Conservation (phyloP, 129 eudicot genomes). For the Flaveria bidentis region DNA sequence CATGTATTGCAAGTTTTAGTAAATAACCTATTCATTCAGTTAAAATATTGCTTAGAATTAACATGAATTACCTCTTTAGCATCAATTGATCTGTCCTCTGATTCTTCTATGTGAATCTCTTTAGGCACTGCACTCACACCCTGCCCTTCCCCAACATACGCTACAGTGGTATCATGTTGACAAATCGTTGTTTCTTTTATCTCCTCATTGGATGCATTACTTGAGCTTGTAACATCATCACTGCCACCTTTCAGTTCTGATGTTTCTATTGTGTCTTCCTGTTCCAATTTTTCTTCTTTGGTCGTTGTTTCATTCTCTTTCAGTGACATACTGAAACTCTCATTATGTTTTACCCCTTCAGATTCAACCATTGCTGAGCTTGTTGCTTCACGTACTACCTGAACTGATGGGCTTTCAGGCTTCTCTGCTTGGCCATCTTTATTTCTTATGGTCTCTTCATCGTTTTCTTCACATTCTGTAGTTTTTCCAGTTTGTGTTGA, state of each 20-base stretch:
- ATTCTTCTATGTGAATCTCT: constrained; percentile 24
- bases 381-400: constrained; percentile 25
- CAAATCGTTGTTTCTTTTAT: constrained; percentile 14
- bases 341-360: background rate
- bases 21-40: background rate
- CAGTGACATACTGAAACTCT: background rate
- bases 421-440: constrained; percentile 23
- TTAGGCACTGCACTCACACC: constrained; percentile 7
- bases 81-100: constrained; percentile 21
- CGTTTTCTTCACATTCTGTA: background rate
- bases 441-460: constrained; percentile 21
- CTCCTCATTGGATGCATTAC: constrained; percentile 14
- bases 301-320: constrained; percentile 1
- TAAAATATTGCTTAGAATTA: constrained; percentile 20
- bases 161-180: constrained; percentile 7
- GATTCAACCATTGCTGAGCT: constrained; percentile 16
- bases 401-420: constrained; percentile 8
- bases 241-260: background rate
- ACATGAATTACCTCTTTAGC: constrained; percentile 24
- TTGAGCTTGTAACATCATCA: constrained; percentile 13
- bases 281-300: background rate
- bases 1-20: background rate
- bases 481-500: constrained; percentile 17
- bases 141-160: constrained; percentile 17
- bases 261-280: constrained; percentile 13